phyloP scores from a whole-genome alignment of 768 basidiomycete species.

The Lyophyllum shimeji region DNA sequence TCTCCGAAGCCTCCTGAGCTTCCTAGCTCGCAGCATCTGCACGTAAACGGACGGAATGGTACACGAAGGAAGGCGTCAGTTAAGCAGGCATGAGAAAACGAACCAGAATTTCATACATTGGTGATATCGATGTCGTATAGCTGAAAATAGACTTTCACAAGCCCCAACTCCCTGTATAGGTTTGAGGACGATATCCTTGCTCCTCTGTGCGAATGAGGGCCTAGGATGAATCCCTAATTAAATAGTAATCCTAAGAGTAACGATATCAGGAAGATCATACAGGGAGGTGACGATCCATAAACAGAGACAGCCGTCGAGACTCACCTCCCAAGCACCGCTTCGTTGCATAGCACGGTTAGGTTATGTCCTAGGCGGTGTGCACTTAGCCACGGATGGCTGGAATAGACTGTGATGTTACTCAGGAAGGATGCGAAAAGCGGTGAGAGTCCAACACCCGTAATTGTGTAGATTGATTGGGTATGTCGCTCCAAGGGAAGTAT shows the following conservation, averaged over 20 bases:
- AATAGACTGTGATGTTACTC: not conserved
- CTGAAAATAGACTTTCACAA: not conserved
- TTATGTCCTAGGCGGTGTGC: not conserved
- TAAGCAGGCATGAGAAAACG: not conserved
- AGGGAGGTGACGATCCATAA: not conserved
- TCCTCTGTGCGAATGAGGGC: not conserved
- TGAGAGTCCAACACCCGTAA: slow-evolving; percentile 4
- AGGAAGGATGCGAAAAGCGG: not conserved
- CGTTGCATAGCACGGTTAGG: not conserved
- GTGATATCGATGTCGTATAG: slow-evolving; percentile 10
- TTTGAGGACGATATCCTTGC: not conserved
- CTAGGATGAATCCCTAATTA: not conserved
- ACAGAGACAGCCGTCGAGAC: not conserved
- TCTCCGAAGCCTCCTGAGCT: not conserved
- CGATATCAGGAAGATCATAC: not conserved
- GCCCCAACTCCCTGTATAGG: not conserved
- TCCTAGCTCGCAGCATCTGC: not conserved
- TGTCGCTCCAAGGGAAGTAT: not conserved
- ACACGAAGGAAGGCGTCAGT: not conserved
- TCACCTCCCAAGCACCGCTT: not conserved
- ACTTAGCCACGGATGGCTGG: not conserved
- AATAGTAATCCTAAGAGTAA: not conserved
- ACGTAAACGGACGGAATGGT: not conserved
- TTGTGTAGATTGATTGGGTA: not conserved
- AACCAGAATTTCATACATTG: not conserved